These are phyloP conservation scores for Pseudophaeomoniella oleicola DNA, from an alignment of 2,329 filamentous ascomycete genomes.

Conservation along the genomic window DNA sequence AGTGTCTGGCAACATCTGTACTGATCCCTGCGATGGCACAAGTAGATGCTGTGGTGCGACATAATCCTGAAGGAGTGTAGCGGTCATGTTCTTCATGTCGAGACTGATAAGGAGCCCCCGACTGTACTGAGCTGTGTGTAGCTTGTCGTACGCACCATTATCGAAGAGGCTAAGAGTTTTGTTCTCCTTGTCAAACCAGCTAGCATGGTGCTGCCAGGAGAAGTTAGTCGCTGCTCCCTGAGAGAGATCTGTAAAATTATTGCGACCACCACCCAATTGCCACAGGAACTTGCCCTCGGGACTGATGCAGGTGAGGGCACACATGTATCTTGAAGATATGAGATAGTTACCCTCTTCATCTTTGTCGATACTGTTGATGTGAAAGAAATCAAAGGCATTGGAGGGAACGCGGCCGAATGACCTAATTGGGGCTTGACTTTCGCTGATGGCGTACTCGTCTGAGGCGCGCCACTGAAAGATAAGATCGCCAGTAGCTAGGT, in stretches of 20 bases:
- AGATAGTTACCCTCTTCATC: slow-evolving; percentile 27
- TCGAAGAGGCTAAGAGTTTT: slow-evolving; percentile 23
- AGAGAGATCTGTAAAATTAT: slow-evolving; percentile 26
- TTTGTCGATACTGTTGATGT: slow-evolving; percentile 40
- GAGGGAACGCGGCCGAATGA: slow-evolving; percentile 31
- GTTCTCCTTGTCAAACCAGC: slow-evolving; percentile 21
- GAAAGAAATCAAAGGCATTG: slow-evolving; percentile 40
- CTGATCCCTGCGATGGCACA: slow-evolving; percentile 24
- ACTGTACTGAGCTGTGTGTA: slow-evolving; percentile 18
- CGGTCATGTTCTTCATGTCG: slow-evolving; percentile 27
- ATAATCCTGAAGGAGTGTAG: slow-evolving; percentile 23
- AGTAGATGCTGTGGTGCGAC: slow-evolving; percentile 22
- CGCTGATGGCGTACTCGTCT: slow-evolving; percentile 31
- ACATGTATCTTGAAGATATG: slow-evolving; percentile 27
- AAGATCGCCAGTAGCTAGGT: slow-evolving; percentile 27
- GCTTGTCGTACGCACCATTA: slow-evolving; percentile 24
- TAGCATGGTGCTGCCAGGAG: slow-evolving; percentile 38
- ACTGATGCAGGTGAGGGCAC: slow-evolving; percentile 27
- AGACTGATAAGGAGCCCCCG: slow-evolving; percentile 25
- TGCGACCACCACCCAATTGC: slow-evolving; percentile 34
- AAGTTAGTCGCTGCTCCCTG: slow-evolving; percentile 32
- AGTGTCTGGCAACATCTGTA: slow-evolving; percentile 22
- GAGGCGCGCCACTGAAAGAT: slow-evolving; percentile 34
- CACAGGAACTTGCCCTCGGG: slow-evolving; percentile 32
- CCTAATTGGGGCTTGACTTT: slow-evolving; percentile 27